A percentile compares a stretch with the other conserved stretches of the same genome.
Evolutionary conservation across 768 basidiomycete species (phyloP).

Genomic region (Kockovaella imperatae): DNA sequence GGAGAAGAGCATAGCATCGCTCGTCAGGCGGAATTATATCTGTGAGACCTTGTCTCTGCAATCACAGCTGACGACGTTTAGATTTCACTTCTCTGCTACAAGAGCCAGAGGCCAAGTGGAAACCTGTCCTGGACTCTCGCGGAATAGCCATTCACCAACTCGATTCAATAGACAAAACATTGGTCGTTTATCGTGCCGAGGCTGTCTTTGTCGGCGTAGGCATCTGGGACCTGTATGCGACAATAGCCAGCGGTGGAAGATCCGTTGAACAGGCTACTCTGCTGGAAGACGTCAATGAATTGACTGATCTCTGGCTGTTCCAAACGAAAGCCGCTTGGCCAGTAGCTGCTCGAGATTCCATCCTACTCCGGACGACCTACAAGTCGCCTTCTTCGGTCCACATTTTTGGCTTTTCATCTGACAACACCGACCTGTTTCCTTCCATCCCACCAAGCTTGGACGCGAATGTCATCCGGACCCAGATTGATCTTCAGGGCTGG

Average conservation of each 20-base stretch:
- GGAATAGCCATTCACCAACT: conserved; percentile 93
- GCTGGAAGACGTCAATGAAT: conserved; percentile 71
- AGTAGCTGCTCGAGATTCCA: conserved; percentile 78
- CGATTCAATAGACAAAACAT: conserved; percentile 91
- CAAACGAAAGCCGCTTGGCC: conserved; percentile 91
- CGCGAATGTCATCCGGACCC: conserved; percentile 76
- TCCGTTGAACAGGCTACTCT: conserved; percentile 76
- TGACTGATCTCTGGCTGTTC: conserved; percentile 84
- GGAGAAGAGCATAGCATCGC: conserved; percentile 73
- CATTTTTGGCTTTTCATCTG: conserved; percentile 87
- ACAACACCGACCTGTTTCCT: conserved; percentile 80
- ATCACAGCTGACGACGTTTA: conserved; percentile 18
- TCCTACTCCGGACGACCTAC: conserved; percentile 89
- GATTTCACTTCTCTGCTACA: conserved; percentile 91
- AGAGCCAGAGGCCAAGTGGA: conserved; percentile 98
- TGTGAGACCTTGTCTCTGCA: conserved; percentile 46
- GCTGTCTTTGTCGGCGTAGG: conserved; percentile 94
- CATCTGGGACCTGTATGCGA: conserved; percentile 87
- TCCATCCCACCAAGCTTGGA: conserved; percentile 55
- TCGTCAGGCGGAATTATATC: conserved; percentile 88
- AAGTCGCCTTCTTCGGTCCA: conserved; percentile 93
- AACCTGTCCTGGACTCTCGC: conserved; percentile 63
- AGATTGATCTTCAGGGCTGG: conserved; percentile 98
- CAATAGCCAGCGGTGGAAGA: conserved; percentile 79
- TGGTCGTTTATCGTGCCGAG: conserved; percentile 92